These are phyloP conservation scores for Chaetomium globosum DNA, from an alignment of 2,329 filamentous ascomycete genomes.

Conservation along the genomic window DNA sequence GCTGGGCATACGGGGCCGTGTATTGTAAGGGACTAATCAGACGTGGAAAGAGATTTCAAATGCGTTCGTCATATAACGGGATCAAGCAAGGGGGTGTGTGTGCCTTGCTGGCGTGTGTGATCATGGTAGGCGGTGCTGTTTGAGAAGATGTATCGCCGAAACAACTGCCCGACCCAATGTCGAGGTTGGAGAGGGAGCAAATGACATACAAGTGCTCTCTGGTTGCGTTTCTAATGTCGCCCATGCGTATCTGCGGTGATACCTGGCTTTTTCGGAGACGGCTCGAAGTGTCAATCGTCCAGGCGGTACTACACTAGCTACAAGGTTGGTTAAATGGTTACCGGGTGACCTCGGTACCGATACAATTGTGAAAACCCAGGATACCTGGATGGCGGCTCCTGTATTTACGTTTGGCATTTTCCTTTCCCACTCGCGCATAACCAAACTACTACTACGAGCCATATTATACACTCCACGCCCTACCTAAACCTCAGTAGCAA, in stretches of 20 bases:
- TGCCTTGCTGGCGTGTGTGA: neutral
- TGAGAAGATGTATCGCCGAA: neutral
- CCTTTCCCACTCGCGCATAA: neutral
- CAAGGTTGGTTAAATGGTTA: too few species aligned
- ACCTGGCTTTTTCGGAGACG: neutral
- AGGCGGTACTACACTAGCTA: too few species aligned
- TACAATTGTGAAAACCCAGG: neutral
- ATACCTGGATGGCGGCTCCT: neutral
- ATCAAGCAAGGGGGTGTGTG: neutral
- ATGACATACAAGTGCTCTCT: neutral
- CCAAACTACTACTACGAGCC: neutral
- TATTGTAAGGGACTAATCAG: neutral
- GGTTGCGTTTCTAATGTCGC: neutral
- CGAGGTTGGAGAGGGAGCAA: neutral
- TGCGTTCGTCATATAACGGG: neutral
- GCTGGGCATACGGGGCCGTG: neutral
- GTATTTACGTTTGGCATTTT: neutral
- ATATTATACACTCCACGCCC: constrained; percentile 1
- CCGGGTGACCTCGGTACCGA: too few species aligned
- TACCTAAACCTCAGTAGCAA: neutral
- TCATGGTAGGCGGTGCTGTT: neutral
- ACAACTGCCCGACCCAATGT: neutral
- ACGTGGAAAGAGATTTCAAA: neutral
- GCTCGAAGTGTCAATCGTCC: too few species aligned
- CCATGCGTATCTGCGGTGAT: neutral